phyloP scores from a whole-genome alignment of 2,329 filamentous ascomycete genomes.

The Hypoxylon sp. region DNA sequence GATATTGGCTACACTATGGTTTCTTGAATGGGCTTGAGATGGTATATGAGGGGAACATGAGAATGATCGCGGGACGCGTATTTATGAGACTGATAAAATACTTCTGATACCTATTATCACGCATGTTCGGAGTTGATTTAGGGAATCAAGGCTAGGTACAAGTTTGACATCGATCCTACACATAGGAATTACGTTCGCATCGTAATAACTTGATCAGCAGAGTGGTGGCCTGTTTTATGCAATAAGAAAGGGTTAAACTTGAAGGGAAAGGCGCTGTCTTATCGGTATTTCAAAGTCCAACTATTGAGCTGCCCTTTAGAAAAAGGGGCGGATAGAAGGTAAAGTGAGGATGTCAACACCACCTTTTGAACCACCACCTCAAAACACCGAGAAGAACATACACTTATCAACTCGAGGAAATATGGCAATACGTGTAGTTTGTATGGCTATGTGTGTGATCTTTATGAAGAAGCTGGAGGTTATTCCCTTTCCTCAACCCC shows the following conservation, averaged over 20 bases:
- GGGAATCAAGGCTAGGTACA: neutral
- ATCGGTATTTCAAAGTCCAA: no score
- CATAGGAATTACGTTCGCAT: neutral
- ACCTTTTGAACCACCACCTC: no score
- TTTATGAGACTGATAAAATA: neutral
- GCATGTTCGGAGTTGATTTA: neutral
- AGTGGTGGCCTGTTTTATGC: neutral
- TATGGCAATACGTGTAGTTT: no score
- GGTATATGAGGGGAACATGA: neutral
- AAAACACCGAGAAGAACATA: no score
- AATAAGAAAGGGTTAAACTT: neutral
- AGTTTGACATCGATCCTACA: neutral
- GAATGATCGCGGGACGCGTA: neutral
- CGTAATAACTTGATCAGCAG: neutral
- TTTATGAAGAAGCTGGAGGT: no score
- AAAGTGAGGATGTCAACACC: no score
- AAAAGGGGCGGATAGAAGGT: no score
- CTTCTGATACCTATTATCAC: conserved; percentile 2
- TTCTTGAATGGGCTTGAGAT: neutral
- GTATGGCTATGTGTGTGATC: no score
- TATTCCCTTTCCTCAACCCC: neutral
- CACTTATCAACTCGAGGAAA: no score
- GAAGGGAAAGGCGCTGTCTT: no score
- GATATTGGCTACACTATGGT: neutral
- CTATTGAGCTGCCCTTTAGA: no score